Conservation (phyloP, 2,329 filamentous ascomycete species). For the Ramularia collo-cygni region DNA sequence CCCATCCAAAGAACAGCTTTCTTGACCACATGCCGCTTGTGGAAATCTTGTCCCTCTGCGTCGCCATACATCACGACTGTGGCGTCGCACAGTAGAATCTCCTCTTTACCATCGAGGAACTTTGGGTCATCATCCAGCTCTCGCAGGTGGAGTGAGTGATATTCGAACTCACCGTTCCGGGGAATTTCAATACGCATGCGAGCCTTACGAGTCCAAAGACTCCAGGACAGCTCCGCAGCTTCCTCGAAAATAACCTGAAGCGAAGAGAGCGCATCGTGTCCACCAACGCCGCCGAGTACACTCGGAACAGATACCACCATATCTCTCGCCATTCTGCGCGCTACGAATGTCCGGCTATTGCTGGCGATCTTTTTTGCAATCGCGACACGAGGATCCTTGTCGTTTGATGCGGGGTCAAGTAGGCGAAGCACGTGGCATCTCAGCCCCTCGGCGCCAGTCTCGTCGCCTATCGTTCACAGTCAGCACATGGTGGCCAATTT, state of each 20-base stretch:
- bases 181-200: neutral
- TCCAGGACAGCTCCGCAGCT: slow-evolving; percentile 10
- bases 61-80: slow-evolving; percentile 2
- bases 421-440: slow-evolving; percentile 10
- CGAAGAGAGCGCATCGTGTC: neutral
- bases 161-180: neutral
- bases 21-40: slow-evolving; percentile 1
- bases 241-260: neutral
- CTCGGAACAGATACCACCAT: neutral
- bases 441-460: slow-evolving; percentile 3
- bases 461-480: slow-evolving; percentile 2
- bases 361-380: neutral
- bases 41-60: slow-evolving; percentile 8
- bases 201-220: slow-evolving; percentile 6
- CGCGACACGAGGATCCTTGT: neutral
- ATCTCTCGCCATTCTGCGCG: neutral
- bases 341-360: slow-evolving; percentile 1
- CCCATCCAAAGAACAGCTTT: slow-evolving; percentile 11
- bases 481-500: neutral
- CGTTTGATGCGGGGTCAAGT: slow-evolving; percentile 3
- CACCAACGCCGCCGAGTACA: no score
- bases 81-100: slow-evolving; percentile 8
- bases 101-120: slow-evolving; percentile 2
- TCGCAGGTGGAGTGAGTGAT: slow-evolving; percentile 2
- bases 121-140: slow-evolving; percentile 7